Evolutionary conservation across 2,329 filamentous ascomycete genomes (phyloP).

Genomic region (Sporothrix humicola): DNA sequence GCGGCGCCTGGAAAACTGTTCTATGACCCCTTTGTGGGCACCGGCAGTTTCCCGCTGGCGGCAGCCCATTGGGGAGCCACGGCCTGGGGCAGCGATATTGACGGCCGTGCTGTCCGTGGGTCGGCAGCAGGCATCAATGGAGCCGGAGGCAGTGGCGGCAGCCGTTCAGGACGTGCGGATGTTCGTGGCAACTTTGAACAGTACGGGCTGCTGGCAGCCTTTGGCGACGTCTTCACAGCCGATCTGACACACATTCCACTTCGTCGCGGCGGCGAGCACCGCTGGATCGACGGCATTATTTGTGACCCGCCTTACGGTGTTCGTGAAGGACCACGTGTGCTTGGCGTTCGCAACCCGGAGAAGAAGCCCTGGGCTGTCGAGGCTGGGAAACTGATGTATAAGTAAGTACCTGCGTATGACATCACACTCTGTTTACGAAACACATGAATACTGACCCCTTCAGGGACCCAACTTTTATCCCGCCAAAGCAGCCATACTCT

Average conservation of each 20-base stretch:
- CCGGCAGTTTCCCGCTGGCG: constrained; percentile 88
- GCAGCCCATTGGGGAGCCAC: constrained; percentile 88
- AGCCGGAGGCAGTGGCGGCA: constrained; percentile 36
- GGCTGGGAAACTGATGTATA: constrained; percentile 71
- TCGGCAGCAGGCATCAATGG: constrained; percentile 57
- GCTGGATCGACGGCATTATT: constrained; percentile 84
- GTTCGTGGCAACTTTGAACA: constrained; percentile 77
- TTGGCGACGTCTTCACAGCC: constrained; percentile 80
- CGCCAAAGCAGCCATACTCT: constrained; percentile 89
- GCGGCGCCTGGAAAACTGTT: constrained; percentile 83
- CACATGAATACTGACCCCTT: background rate
- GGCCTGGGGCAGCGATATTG: constrained; percentile 88
- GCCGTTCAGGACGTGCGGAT: constrained; percentile 49
- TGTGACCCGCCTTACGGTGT: constrained; percentile 98
- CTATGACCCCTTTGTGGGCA: constrained; percentile 95
- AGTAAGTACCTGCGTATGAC: constrained; percentile 53
- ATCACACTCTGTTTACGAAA: background rate
- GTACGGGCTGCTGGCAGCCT: constrained; percentile 69
- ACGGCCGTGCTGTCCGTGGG: constrained; percentile 85
- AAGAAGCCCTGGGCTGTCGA: constrained; percentile 66
- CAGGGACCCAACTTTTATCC: constrained; percentile 67
- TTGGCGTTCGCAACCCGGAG: constrained; percentile 74
- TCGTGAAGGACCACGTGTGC: constrained; percentile 84
- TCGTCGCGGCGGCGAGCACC: constrained; percentile 43
- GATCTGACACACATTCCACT: constrained; percentile 90